Evolutionary conservation across 768 basidiomycete species (phyloP).

Genomic region (Tulasnella sp.): DNA sequence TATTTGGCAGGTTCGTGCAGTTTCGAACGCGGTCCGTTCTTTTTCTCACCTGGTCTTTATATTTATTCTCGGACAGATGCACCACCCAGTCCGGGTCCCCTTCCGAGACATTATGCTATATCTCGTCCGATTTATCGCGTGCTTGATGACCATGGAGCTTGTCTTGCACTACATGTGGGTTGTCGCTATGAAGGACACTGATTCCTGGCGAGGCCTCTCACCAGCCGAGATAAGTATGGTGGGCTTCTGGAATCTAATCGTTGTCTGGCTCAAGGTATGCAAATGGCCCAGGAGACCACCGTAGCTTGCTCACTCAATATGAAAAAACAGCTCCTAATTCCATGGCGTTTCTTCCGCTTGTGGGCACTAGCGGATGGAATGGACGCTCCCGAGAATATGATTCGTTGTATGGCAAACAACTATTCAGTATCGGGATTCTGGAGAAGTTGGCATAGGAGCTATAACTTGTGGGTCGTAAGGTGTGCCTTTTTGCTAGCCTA

Average conservation of each 20-base stretch:
- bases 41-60: neutral
- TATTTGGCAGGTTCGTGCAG: constrained; percentile 71
- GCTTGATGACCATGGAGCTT: constrained; percentile 80
- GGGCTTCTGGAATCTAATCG: constrained; percentile 93
- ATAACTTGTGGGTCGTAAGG: constrained; percentile 93
- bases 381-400: constrained; percentile 97
- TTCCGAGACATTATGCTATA: constrained; percentile 47
- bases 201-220: constrained; percentile 73
- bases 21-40: neutral
- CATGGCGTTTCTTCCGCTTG: constrained; percentile 95
- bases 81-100: constrained; percentile 51
- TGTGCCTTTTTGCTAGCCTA: constrained; percentile 35
- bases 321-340: constrained; percentile 68
- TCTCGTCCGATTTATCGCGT: constrained; percentile 62
- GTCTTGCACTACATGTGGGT: constrained; percentile 94
- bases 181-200: constrained; percentile 88
- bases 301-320: neutral
- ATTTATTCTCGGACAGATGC: constrained; percentile 45
- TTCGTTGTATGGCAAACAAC: constrained; percentile 97
- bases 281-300: neutral
- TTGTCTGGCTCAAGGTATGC: constrained; percentile 92
- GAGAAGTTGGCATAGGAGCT: constrained; percentile 94
- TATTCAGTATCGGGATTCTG: constrained; percentile 92
- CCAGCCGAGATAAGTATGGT: constrained; percentile 84
- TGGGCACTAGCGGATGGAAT: constrained; percentile 87